Conservation (phyloP, 768 basidiomycete species). For the Leccinum aurantiacum region DNA sequence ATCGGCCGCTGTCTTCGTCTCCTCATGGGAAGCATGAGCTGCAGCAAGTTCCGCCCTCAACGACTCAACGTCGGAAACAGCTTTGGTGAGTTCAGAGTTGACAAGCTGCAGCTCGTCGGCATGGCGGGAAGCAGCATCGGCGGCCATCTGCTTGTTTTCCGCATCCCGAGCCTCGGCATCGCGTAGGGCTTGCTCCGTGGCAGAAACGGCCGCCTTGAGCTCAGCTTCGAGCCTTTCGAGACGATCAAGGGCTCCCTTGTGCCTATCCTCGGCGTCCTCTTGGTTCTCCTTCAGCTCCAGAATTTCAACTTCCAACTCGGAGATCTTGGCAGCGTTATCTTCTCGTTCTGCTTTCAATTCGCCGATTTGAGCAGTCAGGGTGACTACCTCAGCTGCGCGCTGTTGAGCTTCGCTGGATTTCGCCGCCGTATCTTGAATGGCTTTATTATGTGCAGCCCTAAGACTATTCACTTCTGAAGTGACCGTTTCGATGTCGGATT, state of each 20-base stretch:
- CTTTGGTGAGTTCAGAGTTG: conserved; percentile 43
- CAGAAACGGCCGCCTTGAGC: conserved; percentile 45
- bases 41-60: conserved; percentile 49
- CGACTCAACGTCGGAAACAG: conserved; percentile 44
- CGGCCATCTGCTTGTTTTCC: conserved; percentile 40
- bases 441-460: conserved; percentile 48
- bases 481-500: conserved; percentile 58
- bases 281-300: conserved; percentile 72
- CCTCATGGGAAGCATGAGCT: conserved; percentile 48
- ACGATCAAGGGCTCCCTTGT: conserved; percentile 42
- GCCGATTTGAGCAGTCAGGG: conserved; percentile 49
- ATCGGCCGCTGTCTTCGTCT: conserved; percentile 44
- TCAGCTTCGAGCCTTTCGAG: conserved; percentile 57
- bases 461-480: conserved; percentile 52
- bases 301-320: conserved; percentile 80
- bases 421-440: conserved; percentile 45
- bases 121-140: conserved; percentile 44
- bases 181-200: conserved; percentile 46
- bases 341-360: conserved; percentile 64
- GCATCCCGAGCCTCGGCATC: conserved; percentile 49
- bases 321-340: conserved; percentile 67
- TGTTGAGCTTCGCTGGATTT: conserved; percentile 49
- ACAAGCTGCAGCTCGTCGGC: conserved; percentile 46
- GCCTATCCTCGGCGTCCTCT: conserved; percentile 59
- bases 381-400: conserved; percentile 42